A percentile compares a stretch with the other conserved stretches of the same genome.
Conservation (phyloP, 2,329 filamentous ascomycete species). For the Fusarium anguioides region DNA sequence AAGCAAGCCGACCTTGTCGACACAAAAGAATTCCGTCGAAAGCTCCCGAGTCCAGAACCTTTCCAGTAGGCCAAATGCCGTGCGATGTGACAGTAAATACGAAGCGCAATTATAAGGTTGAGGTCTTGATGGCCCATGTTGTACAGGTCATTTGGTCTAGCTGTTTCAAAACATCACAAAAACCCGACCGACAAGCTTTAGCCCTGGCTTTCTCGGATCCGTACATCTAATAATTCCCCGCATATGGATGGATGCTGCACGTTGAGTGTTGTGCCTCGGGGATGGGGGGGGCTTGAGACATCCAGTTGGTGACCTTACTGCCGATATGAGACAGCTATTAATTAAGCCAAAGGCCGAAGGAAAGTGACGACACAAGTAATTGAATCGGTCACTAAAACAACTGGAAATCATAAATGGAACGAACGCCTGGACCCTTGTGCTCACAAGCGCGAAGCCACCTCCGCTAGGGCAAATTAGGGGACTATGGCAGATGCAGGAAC, state of each 20-base stretch:
- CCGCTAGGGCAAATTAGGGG: slow-evolving; percentile 41
- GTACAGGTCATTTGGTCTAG: slow-evolving; percentile 13
- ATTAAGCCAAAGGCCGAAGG: slow-evolving; percentile 13
- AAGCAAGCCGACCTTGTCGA: background rate
- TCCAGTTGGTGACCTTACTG: background rate
- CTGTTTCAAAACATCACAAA: slow-evolving; percentile 27
- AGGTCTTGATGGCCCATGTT: slow-evolving; percentile 22
- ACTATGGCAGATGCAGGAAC: slow-evolving; percentile 48
- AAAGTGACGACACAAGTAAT: slow-evolving; percentile 10
- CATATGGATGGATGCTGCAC: slow-evolving; percentile 13
- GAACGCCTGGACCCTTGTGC: slow-evolving; percentile 10
- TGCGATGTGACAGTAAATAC: slow-evolving; percentile 32
- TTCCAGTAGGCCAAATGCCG: slow-evolving; percentile 8
- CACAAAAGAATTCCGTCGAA: background rate
- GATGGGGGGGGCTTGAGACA: slow-evolving; percentile 6
- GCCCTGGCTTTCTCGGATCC: slow-evolving; percentile 27
- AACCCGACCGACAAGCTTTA: slow-evolving; percentile 37
- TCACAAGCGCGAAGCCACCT: slow-evolving; percentile 33
- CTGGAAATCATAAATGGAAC: background rate
- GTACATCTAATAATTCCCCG: slow-evolving; percentile 21
- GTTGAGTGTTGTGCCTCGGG: background rate
- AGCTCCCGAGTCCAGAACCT: slow-evolving; percentile 1
- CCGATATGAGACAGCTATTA: slow-evolving; percentile 1
- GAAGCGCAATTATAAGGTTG: slow-evolving; percentile 31
- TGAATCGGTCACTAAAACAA: slow-evolving; percentile 4